Evolutionary conservation across 805 yeast genomes (phyloP).

Genomic region (Nakazawaea ernobii): DNA sequence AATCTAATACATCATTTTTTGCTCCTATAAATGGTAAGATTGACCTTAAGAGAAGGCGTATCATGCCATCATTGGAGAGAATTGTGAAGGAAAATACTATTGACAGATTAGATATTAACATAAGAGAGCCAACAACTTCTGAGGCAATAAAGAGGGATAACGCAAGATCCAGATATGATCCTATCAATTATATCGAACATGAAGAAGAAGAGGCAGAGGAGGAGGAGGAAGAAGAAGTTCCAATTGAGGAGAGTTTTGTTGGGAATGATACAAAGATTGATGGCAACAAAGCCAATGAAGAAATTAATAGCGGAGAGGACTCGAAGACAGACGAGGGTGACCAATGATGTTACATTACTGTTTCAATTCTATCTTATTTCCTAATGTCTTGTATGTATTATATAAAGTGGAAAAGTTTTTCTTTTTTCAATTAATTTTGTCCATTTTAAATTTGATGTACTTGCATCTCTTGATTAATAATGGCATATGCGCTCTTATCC

Average conservation of each 20-base stretch:
- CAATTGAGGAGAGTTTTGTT: constrained; percentile 19
- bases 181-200: constrained; percentile 67
- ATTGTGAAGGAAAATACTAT: constrained; percentile 50
- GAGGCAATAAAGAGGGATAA: constrained; percentile 67
- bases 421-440: too few species aligned
- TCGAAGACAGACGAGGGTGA: neutral
- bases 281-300: neutral
- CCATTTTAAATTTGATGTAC: too few species aligned
- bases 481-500: neutral
- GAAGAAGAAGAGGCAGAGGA: constrained; percentile 44
- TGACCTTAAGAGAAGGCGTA: constrained; percentile 81
- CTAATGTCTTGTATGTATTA: neutral
- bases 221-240: constrained; percentile 26
- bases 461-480: neutral
- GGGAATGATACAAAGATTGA: constrained; percentile 4
- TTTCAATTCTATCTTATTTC: too few species aligned
- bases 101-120: constrained; percentile 54
- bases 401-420: neutral
- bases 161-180: constrained; percentile 65
- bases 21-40: constrained; percentile 74
- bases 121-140: constrained; percentile 68
- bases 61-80: constrained; percentile 52
- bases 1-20: constrained; percentile 57
- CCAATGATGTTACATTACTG: neutral
- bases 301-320: neutral